Base-by-base conservation (phyloP, 805 yeast species). In the Wickerhamiella australiensis region DNA sequence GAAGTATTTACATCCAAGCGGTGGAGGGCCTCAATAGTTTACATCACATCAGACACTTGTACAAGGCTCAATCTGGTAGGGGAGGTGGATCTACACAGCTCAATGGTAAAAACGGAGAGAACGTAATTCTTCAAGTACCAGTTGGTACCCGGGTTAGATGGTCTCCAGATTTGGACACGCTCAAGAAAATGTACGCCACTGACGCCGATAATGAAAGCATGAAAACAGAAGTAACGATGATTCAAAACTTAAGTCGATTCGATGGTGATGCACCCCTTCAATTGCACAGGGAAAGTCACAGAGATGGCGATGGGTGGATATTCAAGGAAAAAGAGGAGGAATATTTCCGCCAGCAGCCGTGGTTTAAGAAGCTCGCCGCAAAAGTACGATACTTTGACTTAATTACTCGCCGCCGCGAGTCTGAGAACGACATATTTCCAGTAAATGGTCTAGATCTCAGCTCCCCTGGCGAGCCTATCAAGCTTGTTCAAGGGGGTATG, bases 71-170 rank as follows among this genome's bases (percentile, higher is more conserved):
- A 13, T 73, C 74, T 53, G 98, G 98, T 2, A 66, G 65, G 5
- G 62, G 72, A 18, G 98, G 98, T 0, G 77, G 76, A 22, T 72
- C 80, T 0, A 75, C 77, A 9, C 96, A 90, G 61, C 65, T 86
- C 54, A 90, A 87, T 63, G 98, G 98, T n/a, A 74, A 77, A 44
- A 73, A 74, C 26, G 98, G 97, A 5, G 75, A 74, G 20, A 94
- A 87, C 62, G 67, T 86, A 12, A 65, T 88, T 27, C 72, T 92
- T 1, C 80, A 82, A 25, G 95, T 92, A 0, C 98, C 98, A 0
- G 83, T 85, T 4, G 98, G 98, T 0, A 92, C 98, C 0, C 74
- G 80, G 1, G 72, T 92, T 15, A 73, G 79, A 55, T 87, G 95
- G 95, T 27, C 58, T 1, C 61, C 60, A 3, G 51, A 54, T 1